These are phyloP conservation scores for Gaertneriomyces semiglobifer DNA, from an alignment of 192 early-diverging fungal genomes.

Conservation along the genomic window DNA sequence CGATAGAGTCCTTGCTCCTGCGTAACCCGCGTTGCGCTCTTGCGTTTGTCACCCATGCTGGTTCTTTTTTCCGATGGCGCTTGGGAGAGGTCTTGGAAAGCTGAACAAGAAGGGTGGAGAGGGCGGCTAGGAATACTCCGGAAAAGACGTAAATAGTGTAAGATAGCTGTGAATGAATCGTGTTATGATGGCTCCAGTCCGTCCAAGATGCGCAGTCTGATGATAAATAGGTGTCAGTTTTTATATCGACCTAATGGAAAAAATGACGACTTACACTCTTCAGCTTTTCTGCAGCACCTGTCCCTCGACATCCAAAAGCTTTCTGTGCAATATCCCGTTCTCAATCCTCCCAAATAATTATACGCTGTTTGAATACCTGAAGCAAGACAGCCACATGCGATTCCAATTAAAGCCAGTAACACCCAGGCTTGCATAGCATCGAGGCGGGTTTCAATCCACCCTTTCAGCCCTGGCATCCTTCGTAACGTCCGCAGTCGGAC, in stretches of 20 bases:
- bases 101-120: slow-evolving; percentile 8
- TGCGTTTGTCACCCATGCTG: slow-evolving; percentile 14
- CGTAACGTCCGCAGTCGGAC: slow-evolving; percentile 22
- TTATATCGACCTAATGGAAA: not conserved
- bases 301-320: not conserved
- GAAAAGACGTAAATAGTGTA: slow-evolving; percentile 12
- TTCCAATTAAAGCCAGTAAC: slow-evolving; percentile 37
- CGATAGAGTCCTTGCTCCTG: not conserved
- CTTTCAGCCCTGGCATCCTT: slow-evolving; percentile 20
- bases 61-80: slow-evolving; percentile 14
- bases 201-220: slow-evolving; percentile 9
- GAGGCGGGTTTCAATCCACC: not conserved
- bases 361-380: slow-evolving; percentile 38
- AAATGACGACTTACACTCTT: not conserved
- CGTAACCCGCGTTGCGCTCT: slow-evolving; percentile 17
- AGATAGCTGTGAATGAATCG: not conserved
- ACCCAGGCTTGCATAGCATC: slow-evolving; percentile 42
- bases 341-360: slow-evolving; percentile 37
- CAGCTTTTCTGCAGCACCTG: slow-evolving; percentile 15
- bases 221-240: not conserved
- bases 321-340: slow-evolving; percentile 39
- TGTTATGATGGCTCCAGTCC: not conserved
- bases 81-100: slow-evolving; percentile 3
- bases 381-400: slow-evolving; percentile 36
- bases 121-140: slow-evolving; percentile 7